phyloP scores from a whole-genome alignment of 441 rosid genomes.

The Populus hybrid region DNA sequence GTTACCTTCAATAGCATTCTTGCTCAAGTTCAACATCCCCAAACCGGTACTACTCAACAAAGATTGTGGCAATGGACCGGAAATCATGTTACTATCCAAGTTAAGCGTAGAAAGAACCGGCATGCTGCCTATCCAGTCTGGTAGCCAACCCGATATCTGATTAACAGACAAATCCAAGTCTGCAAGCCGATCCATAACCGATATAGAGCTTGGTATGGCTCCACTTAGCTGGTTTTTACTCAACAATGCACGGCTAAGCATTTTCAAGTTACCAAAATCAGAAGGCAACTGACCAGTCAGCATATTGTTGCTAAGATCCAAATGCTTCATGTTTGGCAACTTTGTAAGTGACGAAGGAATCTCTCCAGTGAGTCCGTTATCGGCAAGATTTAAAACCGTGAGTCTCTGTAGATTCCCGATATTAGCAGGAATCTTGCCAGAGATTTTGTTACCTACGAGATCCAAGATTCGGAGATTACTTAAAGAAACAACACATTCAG shows the following conservation, averaged over 20 bases:
- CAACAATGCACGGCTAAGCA: slow-evolving; percentile 75
- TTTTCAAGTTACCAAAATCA: slow-evolving; percentile 61
- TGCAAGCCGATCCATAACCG: slow-evolving; percentile 59
- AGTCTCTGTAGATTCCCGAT: slow-evolving; percentile 26
- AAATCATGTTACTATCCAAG: slow-evolving; percentile 52
- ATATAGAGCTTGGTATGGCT: slow-evolving; percentile 54
- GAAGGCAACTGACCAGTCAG: slow-evolving; percentile 30
- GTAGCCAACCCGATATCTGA: slow-evolving; percentile 52
- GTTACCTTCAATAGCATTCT: slow-evolving; percentile 59
- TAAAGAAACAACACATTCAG: slow-evolving; percentile 54
- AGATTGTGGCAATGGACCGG: slow-evolving; percentile 57
- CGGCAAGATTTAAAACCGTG: slow-evolving; percentile 25
- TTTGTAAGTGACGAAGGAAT: slow-evolving; percentile 18
- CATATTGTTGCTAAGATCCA: slow-evolving; percentile 23
- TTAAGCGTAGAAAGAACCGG: slow-evolving; percentile 63
- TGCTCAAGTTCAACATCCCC: slow-evolving; percentile 70
- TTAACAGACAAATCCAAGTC: slow-evolving; percentile 73
- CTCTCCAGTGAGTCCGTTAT: slow-evolving; percentile 19
- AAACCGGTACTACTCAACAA: slow-evolving; percentile 50
- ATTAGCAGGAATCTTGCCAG: slow-evolving; percentile 21
- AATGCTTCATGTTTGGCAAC: slow-evolving; percentile 18
- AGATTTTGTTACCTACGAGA: slow-evolving; percentile 39
- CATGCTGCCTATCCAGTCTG: slow-evolving; percentile 60
- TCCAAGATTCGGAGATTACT: slow-evolving; percentile 68
- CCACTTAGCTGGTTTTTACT: slow-evolving; percentile 67